These are phyloP conservation scores for Candida vartiovaarae DNA, from an alignment of 805 yeast genomes.

Conservation along the genomic window DNA sequence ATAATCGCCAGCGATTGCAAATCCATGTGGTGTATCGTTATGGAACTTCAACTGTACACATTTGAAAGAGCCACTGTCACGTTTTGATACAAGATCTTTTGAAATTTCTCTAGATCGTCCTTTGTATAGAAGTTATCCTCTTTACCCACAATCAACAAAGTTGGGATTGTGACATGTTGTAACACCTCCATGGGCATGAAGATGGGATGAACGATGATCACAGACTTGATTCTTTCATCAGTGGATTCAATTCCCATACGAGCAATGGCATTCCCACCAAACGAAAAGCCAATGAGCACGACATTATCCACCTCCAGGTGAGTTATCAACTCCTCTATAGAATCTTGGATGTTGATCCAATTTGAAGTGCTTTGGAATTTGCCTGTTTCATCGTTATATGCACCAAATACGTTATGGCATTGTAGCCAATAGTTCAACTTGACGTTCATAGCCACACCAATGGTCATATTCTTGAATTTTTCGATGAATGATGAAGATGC, in stretches of 20 bases:
- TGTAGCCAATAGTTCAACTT: constrained; percentile 19
- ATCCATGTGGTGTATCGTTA: constrained; percentile 31
- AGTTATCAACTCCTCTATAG: constrained; percentile 16
- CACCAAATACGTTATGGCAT: constrained; percentile 18
- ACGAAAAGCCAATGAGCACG: constrained; percentile 20
- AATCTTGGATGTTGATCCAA: constrained; percentile 11
- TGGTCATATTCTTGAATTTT: constrained; percentile 13
- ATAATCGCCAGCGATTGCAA: constrained; percentile 35
- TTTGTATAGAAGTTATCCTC: constrained; percentile 14
- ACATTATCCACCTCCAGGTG: constrained; percentile 14
- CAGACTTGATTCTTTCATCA: constrained; percentile 13
- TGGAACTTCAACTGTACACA: constrained; percentile 17
- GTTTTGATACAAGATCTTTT: constrained; percentile 7
- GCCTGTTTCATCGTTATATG: constrained; percentile 7
- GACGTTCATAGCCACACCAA: constrained; percentile 13
- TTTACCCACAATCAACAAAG: constrained; percentile 14
- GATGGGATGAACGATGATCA: constrained; percentile 19
- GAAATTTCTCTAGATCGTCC: constrained; percentile 8
- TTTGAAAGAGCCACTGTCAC: constrained; percentile 8
- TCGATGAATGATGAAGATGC: constrained; percentile 7
- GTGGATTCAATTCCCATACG: constrained; percentile 15
- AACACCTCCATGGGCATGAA: constrained; percentile 15
- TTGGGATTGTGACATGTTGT: constrained; percentile 6
- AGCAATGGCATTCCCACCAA: constrained; percentile 19
- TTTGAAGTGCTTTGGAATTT: constrained; percentile 15